A percentile compares a stretch with the other conserved stretches of the same genome.
phyloP scores from a whole-genome alignment of 2,329 filamentous ascomycete species.

The Aspergillus latus region DNA sequence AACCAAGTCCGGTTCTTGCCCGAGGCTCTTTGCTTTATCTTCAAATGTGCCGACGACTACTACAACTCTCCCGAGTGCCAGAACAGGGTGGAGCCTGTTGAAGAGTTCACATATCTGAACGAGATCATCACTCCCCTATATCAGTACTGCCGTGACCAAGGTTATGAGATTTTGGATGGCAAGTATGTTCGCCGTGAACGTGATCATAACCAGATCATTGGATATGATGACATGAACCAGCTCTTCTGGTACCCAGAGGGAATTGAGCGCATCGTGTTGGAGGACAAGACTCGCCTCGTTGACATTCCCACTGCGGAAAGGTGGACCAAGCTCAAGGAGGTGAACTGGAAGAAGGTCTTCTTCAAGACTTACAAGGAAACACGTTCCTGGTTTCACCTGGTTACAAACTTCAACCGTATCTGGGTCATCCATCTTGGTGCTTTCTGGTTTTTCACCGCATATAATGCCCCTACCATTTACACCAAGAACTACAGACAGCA shows the following conservation, averaged over 20 bases:
- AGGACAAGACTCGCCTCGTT: slow-evolving; percentile 92
- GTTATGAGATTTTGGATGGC: slow-evolving; percentile 92
- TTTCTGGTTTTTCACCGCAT: slow-evolving; percentile 97
- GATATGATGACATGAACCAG: slow-evolving; percentile 98
- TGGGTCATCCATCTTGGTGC: slow-evolving; percentile 94
- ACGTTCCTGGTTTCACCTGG: slow-evolving; percentile 93
- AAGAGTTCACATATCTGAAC: slow-evolving; percentile 95
- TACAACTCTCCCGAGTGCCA: slow-evolving; percentile 93
- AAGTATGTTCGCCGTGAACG: slow-evolving; percentile 95
- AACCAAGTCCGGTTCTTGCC: slow-evolving; percentile 99
- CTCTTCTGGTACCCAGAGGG: slow-evolving; percentile 99
- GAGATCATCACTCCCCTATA: slow-evolving; percentile 93
- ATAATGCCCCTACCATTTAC: slow-evolving; percentile 84
- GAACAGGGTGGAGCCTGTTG: slow-evolving; percentile 83
- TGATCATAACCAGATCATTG: slow-evolving; percentile 89
- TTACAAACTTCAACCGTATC: slow-evolving; percentile 99
- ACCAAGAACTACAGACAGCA: slow-evolving; percentile 81
- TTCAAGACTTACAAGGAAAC: slow-evolving; percentile 99
- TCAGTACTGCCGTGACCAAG: slow-evolving; percentile 91
- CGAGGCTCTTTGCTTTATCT: slow-evolving; percentile 94
- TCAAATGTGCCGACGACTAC: slow-evolving; percentile 98
- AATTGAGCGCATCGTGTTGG: slow-evolving; percentile 87
- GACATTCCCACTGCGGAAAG: slow-evolving; percentile 87
- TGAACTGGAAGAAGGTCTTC: slow-evolving; percentile 98
- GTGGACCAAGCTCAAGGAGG: slow-evolving; percentile 87